Evolutionary conservation across 2,329 filamentous ascomycete species (phyloP).

Genomic region (Clonostachys chloroleuca): DNA sequence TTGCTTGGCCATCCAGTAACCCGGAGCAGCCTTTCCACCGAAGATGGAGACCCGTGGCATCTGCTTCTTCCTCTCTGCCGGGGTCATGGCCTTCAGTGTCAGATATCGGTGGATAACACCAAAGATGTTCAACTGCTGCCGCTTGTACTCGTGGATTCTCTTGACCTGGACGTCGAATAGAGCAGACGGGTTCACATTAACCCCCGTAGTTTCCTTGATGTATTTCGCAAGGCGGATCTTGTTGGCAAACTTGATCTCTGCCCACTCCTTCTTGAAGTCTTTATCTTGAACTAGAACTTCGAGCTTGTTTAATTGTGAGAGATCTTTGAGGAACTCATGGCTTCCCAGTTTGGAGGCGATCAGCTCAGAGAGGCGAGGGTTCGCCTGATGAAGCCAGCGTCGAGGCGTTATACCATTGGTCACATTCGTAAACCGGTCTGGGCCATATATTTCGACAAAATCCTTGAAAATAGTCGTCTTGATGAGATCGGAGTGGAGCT

Average conservation of each 20-base stretch:
- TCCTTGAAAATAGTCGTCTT: constrained; percentile 99
- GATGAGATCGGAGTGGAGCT: constrained; percentile 95
- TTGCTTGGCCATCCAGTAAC: constrained; percentile 99
- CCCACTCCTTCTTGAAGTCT: constrained; percentile 89
- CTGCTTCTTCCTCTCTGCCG: constrained; percentile 82
- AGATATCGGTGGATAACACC: constrained; percentile 95
- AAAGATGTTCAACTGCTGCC: constrained; percentile 98
- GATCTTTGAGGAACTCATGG: constrained; percentile 81
- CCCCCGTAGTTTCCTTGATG: constrained; percentile 76
- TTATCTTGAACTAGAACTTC: constrained; percentile 83
- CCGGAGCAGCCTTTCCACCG: constrained; percentile 93
- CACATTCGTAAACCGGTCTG: constrained; percentile 97
- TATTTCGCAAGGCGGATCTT: constrained; percentile 89
- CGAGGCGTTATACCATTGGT: constrained; percentile 97
- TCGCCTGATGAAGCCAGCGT: constrained; percentile 96
- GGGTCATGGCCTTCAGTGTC: constrained; percentile 76
- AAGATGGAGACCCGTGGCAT: constrained; percentile 91
- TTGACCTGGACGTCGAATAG: constrained; percentile 98
- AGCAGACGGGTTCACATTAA: constrained; percentile 80
- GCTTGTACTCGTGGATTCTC: constrained; percentile 98
- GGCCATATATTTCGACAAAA: constrained; percentile 91
- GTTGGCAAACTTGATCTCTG: constrained; percentile 94
- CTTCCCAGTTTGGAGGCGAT: constrained; percentile 87
- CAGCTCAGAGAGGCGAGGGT: constrained; percentile 84
- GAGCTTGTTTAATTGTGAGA: constrained; percentile 81